phyloP scores from a whole-genome alignment of 192 early-diverging fungal genomes.

The Phycomyces blakesleeanus region DNA sequence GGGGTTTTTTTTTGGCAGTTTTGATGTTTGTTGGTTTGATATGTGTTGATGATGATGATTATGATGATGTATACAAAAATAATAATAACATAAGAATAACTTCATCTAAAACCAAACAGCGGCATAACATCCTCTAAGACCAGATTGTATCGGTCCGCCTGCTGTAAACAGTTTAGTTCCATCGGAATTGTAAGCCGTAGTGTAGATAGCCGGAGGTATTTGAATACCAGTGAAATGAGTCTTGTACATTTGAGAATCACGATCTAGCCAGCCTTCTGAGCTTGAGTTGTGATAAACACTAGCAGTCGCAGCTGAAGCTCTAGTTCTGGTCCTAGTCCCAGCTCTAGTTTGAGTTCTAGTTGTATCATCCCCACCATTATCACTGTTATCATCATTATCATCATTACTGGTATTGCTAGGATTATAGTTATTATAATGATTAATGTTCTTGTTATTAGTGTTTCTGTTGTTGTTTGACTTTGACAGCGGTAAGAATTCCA shows the following conservation, averaged over 20 bases:
- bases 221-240: neutral
- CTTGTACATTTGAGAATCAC: neutral
- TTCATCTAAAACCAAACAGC: neutral
- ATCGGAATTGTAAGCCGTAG: neutral
- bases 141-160: neutral
- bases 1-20: too few relatives aligned
- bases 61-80: neutral
- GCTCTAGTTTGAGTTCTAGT: too few relatives aligned
- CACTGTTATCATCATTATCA: too few relatives aligned
- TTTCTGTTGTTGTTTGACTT: too few relatives aligned
- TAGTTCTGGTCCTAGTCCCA: too few relatives aligned
- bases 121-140: neutral
- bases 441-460: too few relatives aligned
- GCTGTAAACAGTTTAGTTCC: neutral
- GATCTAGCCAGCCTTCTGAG: neutral
- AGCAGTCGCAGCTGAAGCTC: too few relatives aligned
- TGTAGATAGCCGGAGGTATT: constrained; percentile 1
- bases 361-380: too few relatives aligned
- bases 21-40: too few relatives aligned
- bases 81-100: neutral
- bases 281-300: neutral
- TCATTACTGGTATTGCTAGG: too few relatives aligned
- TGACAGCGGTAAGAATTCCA: too few relatives aligned
- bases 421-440: too few relatives aligned
- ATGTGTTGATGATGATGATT: neutral